A percentile compares a stretch with the other conserved stretches of the same genome.
Conservation (phyloP, 805 yeast genomes). For the Saccharomycopsis sp. region DNA sequence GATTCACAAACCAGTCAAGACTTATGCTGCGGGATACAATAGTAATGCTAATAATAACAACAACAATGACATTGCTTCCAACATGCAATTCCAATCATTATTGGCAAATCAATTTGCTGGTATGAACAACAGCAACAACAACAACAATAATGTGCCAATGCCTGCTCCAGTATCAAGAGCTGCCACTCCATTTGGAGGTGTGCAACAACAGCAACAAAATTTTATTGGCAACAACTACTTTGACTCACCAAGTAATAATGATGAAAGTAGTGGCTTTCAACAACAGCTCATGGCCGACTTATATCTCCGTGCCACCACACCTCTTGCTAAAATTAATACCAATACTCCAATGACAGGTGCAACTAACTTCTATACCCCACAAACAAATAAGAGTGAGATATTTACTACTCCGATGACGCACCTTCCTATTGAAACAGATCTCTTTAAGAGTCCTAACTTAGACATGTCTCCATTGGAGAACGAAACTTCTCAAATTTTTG, state of each 20-base stretch:
- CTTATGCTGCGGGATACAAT: neutral
- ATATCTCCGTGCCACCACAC: neutral
- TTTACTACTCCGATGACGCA: slow-evolving; percentile 17
- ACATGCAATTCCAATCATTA: neutral
- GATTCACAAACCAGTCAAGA: neutral
- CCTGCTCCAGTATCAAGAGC: slow-evolving; percentile 6
- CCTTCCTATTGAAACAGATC: neutral
- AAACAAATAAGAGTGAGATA: slow-evolving; percentile 3
- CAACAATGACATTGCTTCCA: neutral
- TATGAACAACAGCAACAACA: neutral
- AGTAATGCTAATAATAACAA: neutral
- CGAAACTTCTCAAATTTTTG: neutral
- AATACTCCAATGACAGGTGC: neutral
- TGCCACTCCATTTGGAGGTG: slow-evolving; percentile 13
- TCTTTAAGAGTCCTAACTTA: slow-evolving; percentile 8
- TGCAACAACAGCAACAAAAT: neutral
- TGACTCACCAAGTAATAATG: neutral
- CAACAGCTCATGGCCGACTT: slow-evolving; percentile 1
- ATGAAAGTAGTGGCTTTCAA: neutral
- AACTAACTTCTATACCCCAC: neutral
- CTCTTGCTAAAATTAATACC: neutral
- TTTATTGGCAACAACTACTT: neutral
- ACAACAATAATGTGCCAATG: neutral
- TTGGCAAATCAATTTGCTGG: neutral
- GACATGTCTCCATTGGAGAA: slow-evolving; percentile 20